Evolutionary conservation across 768 basidiomycete species (phyloP).

Genomic region (Lactarius trivialis): DNA sequence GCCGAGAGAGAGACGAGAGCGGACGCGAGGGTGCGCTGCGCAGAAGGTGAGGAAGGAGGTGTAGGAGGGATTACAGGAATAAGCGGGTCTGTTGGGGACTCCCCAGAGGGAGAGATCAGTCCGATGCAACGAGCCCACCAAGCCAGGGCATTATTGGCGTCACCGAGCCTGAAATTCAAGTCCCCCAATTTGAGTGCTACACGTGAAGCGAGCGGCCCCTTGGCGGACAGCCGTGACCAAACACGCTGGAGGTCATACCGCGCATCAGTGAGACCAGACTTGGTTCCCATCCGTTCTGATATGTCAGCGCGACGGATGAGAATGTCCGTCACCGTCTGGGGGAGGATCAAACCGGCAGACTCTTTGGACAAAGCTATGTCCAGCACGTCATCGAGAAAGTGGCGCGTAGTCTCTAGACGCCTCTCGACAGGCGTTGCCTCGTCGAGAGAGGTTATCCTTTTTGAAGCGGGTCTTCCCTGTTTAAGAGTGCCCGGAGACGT

Average conservation of each 20-base stretch:
- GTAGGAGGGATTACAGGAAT: slow-evolving; percentile 31
- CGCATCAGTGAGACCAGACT: slow-evolving; percentile 45
- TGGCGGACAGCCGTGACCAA: slow-evolving; percentile 41
- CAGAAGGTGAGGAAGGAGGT: slow-evolving; percentile 50
- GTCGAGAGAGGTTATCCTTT: slow-evolving; percentile 4
- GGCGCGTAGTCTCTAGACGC: slow-evolving; percentile 47
- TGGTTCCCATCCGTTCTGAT: slow-evolving; percentile 55
- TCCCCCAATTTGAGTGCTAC: slow-evolving; percentile 64
- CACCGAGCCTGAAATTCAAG: slow-evolving; percentile 49
- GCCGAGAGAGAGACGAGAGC: slow-evolving; percentile 67
- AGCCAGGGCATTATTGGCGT: slow-evolving; percentile 44
- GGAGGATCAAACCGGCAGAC: slow-evolving; percentile 37
- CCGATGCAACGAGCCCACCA: slow-evolving; percentile 65
- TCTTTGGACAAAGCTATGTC: slow-evolving; percentile 38
- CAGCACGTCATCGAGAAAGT: slow-evolving; percentile 46
- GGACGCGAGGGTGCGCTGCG: slow-evolving; percentile 56
- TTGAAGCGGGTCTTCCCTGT: neutral
- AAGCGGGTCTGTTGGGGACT: slow-evolving; percentile 19
- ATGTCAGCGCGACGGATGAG: slow-evolving; percentile 47
- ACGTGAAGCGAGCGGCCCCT: slow-evolving; percentile 43
- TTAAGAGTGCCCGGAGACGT: slow-evolving; percentile 26
- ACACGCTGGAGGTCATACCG: slow-evolving; percentile 50
- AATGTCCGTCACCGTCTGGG: slow-evolving; percentile 50
- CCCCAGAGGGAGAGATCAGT: slow-evolving; percentile 34
- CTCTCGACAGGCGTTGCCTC: slow-evolving; percentile 36